phyloP scores from a whole-genome alignment of 192 early-diverging fungal genomes.

The Linderina pennispora region DNA sequence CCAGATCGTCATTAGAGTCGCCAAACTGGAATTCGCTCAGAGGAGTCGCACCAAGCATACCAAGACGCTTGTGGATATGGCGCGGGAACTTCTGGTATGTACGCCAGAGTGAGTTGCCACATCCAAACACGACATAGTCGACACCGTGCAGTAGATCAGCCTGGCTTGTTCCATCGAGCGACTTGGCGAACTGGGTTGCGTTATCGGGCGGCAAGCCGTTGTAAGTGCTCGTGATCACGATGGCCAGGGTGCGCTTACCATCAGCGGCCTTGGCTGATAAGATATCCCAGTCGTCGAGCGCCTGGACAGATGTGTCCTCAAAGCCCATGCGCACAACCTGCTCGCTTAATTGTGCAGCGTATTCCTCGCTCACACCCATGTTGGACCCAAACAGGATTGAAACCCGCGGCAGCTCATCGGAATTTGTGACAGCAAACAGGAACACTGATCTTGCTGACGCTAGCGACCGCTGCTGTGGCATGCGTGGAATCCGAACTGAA shows the following conservation, averaged over 20 bases:
- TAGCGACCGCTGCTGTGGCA: not conserved
- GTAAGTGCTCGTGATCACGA: conserved; percentile 46
- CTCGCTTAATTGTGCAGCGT: not conserved
- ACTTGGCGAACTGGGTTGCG: conserved; percentile 32
- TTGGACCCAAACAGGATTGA: not conserved
- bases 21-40: conserved; percentile 2
- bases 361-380: not conserved
- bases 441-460: not conserved
- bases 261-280: not conserved
- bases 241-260: not conserved
- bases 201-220: conserved; percentile 53
- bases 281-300: not conserved
- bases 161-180: not conserved
- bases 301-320: not conserved
- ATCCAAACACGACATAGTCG: conserved; percentile 51
- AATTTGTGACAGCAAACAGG: not conserved
- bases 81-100: conserved; percentile 54
- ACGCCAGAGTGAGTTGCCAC: conserved; percentile 55
- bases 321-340: not conserved
- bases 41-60: conserved; percentile 43
- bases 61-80: conserved; percentile 35
- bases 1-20: not conserved
- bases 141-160: conserved; percentile 24
- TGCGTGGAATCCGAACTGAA: not conserved
- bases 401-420: not conserved